phyloP scores from a whole-genome alignment of 2,329 filamentous ascomycete species.

The Stemphylium beticola region DNA sequence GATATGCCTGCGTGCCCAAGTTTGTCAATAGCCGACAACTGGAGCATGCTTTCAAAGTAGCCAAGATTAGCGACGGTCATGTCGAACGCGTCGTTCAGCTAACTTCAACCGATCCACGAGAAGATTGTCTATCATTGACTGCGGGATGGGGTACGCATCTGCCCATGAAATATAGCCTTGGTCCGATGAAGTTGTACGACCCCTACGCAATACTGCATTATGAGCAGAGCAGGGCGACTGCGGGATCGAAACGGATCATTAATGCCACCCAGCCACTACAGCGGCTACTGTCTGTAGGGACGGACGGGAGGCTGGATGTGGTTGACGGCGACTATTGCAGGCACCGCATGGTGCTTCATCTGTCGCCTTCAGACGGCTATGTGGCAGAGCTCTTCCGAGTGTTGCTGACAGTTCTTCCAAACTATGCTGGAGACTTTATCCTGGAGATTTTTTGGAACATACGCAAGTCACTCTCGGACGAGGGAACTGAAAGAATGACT shows the following conservation, averaged over 20 bases:
- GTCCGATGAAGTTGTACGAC: slow-evolving; percentile 41
- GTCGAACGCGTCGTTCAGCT: slow-evolving; percentile 42
- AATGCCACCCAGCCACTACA: slow-evolving; percentile 28
- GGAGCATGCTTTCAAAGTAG: slow-evolving; percentile 33
- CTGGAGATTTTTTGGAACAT: slow-evolving; percentile 50
- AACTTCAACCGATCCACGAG: slow-evolving; percentile 24
- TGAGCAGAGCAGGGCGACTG: slow-evolving; percentile 34
- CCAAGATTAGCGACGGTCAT: slow-evolving; percentile 42
- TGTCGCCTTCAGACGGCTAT: slow-evolving; percentile 36
- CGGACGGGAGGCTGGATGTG: slow-evolving; percentile 39
- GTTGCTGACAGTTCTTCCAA: slow-evolving; percentile 42
- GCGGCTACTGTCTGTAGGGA: slow-evolving; percentile 31
- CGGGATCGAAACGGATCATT: slow-evolving; percentile 44
- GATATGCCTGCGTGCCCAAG: slow-evolving; percentile 45
- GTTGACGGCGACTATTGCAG: slow-evolving; percentile 39
- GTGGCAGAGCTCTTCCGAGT: slow-evolving; percentile 43
- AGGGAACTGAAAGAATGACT: slow-evolving; percentile 15
- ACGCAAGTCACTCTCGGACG: slow-evolving; percentile 28
- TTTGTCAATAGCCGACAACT: slow-evolving; percentile 36
- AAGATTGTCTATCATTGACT: slow-evolving; percentile 35
- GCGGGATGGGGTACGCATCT: slow-evolving; percentile 48
- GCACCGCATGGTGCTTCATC: slow-evolving; percentile 41
- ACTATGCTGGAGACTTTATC: slow-evolving; percentile 45
- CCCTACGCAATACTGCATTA: slow-evolving; percentile 40
- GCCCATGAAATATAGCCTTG: slow-evolving; percentile 34